Evolutionary conservation across 495 filamentous ascomycete species (phyloP).

Genomic region (Neurospora cerealis): DNA sequence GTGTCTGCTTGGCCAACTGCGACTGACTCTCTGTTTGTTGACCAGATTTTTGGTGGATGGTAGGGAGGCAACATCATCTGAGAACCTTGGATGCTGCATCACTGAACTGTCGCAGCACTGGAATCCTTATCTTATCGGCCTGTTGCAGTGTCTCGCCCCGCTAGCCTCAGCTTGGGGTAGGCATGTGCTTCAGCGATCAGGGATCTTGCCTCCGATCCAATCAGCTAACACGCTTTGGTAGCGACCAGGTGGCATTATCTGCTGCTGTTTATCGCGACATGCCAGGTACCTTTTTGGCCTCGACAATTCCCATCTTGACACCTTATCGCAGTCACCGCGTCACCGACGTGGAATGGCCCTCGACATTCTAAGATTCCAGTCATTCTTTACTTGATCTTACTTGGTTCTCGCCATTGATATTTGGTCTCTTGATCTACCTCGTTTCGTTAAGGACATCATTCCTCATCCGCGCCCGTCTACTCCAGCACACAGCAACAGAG

Average conservation of each 20-base stretch:
- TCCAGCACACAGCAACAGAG: background rate
- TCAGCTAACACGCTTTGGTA: background rate
- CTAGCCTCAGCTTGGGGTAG: background rate
- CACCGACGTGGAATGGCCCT: background rate
- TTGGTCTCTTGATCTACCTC: background rate
- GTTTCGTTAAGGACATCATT: background rate
- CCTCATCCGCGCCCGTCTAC: background rate
- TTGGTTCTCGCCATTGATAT: background rate
- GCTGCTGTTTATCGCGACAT: constrained; percentile 5
- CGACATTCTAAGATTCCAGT: background rate
- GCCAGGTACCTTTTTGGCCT: background rate
- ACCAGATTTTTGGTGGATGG: background rate
- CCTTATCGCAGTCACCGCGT: background rate
- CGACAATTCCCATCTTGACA: background rate
- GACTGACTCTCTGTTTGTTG: background rate
- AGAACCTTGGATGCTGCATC: background rate
- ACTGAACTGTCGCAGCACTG: background rate
- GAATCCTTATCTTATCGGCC: constrained; percentile 24
- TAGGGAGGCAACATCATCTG: background rate
- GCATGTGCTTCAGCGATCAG: background rate
- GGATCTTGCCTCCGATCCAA: background rate
- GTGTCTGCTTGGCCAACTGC: background rate
- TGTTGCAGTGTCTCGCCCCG: background rate
- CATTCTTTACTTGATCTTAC: constrained; percentile 1
- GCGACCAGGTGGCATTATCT: constrained; percentile 4